Percentiles rank a stretch among this genome's conserved stretches.
phyloP scores from a whole-genome alignment of 768 basidiomycete genomes.

The Kwoniella heveanensis region DNA sequence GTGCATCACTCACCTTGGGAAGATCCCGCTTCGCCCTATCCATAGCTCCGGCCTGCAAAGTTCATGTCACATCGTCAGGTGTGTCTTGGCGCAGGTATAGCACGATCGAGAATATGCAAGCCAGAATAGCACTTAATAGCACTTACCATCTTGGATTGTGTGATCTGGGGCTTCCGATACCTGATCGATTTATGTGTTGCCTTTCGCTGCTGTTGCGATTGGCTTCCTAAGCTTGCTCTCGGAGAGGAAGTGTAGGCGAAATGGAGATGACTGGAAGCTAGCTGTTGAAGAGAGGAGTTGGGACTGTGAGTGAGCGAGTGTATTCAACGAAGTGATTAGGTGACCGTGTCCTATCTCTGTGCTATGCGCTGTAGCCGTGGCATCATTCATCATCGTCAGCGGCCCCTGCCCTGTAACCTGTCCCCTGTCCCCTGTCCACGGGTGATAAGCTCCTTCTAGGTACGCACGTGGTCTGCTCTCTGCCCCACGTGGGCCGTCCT shows the following conservation, averaged over 20 bases:
- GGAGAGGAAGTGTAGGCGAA: too few relatives aligned
- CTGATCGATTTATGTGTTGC: too few relatives aligned
- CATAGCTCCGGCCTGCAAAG: slow-evolving; percentile 79
- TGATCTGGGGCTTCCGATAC: too few relatives aligned
- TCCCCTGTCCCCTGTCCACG: too few relatives aligned
- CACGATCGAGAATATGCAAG: not conserved
- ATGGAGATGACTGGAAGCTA: too few relatives aligned
- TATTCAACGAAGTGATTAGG: too few relatives aligned
- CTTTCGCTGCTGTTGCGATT: too few relatives aligned
- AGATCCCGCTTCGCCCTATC: slow-evolving; percentile 86
- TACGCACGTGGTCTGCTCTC: not conserved
- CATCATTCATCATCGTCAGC: slow-evolving; percentile 1
- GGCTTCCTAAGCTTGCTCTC: too few relatives aligned
- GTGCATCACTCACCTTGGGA: slow-evolving; percentile 64
- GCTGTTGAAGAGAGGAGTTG: too few relatives aligned
- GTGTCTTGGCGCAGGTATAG: not conserved
- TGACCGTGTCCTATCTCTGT: not conserved
- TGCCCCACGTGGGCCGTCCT: too few relatives aligned
- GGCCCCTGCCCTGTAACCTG: too few relatives aligned
- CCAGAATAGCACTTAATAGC: not conserved
- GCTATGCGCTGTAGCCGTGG: not conserved
- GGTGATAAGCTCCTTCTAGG: not conserved
- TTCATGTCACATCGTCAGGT: not conserved
- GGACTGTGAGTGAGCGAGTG: too few relatives aligned
- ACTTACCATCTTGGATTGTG: not conserved